Evolutionary conservation across 2,329 filamentous ascomycete species (phyloP), one percentile per base, ranked within the genome.

Genomic region (Aspergillus transmontanensis): DNA sequence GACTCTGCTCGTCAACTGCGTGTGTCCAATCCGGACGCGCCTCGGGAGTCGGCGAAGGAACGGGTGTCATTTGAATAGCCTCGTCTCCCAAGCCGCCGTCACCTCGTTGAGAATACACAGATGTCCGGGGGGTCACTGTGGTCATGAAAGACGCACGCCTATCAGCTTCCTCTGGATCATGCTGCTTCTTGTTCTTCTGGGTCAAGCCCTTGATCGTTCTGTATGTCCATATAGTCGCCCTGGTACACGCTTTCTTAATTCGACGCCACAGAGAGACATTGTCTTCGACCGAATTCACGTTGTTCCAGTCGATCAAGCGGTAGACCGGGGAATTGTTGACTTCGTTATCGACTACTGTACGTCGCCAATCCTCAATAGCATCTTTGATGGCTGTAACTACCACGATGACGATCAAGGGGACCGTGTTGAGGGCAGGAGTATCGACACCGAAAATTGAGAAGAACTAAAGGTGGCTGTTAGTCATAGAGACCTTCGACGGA

Each of bases 251-350:
- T 82, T 99, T 99, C 80, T 99, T 99, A 80, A 95, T 85, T 69
- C 83, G 88, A 72, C 95, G 89, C 95, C 95, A 99, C 32, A 86
- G 46, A 1, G 92, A 93, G 48, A 99, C 86, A 66, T 92, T 89
- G 72, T 97, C 94, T 69, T 93, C 91, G 45, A 90, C 88, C 16
- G 94, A 92, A 71, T 99, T 99, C 71, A 97, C 93, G 71, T 99
- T 99, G 69, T 90, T 86, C 89, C 92, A 98, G 66, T 94, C 90
- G 14, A 93, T 84, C 23, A 99, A 83, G 63, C 94, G 89, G 78
- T 99, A 94, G 11, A 98, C 92, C 0, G 94, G 92, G 2, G 95
- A 95, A 75, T 99, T 98, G 80, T 99, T 99, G 66, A 99, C 85
- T 72, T 97, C 91, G 68, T 90, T 96, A 76, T 99, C 95, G 50